A percentile compares a stretch with the other conserved stretches of the same genome.
Conservation (phyloP, 2,329 filamentous ascomycete genomes). For the Fusarium coffeatum region DNA sequence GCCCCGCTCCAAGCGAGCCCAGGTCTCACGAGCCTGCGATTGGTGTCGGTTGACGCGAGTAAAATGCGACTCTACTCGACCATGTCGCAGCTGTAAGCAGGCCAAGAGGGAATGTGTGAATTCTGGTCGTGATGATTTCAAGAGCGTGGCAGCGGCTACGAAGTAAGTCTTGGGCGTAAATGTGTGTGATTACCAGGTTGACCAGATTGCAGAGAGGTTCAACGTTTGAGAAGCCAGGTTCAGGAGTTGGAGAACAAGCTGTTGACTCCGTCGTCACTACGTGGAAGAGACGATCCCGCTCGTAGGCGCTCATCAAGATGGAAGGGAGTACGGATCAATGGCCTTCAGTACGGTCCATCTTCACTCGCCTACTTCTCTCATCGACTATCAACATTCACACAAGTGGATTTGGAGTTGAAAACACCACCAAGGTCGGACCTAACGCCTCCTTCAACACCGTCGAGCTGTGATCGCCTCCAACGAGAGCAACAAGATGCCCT, state of each 20-base stretch:
- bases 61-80: conserved; percentile 47
- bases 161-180: conserved; percentile 14
- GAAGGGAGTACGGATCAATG: conserved; percentile 17
- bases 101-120: conserved; percentile 42
- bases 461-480: conserved; percentile 43
- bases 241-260: conserved; percentile 38
- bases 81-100: conserved; percentile 45
- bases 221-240: conserved; percentile 36
- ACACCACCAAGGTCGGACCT: background rate
- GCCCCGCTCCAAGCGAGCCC: conserved; percentile 45
- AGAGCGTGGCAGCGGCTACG: conserved; percentile 43
- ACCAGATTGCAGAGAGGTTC: conserved; percentile 39
- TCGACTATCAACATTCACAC: conserved; percentile 37
- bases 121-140: conserved; percentile 42
- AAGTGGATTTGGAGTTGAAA: conserved; percentile 4
- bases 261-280: background rate
- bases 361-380: conserved; percentile 40
- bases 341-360: conserved; percentile 39
- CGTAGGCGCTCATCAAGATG: conserved; percentile 5
- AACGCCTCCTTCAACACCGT: background rate
- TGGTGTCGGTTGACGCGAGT: conserved; percentile 48
- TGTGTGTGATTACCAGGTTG: background rate
- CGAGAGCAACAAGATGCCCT: conserved; percentile 60
- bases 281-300: background rate
- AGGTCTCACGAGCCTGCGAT: conserved; percentile 48